Conservation (phyloP, 1,284 basidiomycete species). For the Cutaneotrichosporon cutaneum region DNA sequence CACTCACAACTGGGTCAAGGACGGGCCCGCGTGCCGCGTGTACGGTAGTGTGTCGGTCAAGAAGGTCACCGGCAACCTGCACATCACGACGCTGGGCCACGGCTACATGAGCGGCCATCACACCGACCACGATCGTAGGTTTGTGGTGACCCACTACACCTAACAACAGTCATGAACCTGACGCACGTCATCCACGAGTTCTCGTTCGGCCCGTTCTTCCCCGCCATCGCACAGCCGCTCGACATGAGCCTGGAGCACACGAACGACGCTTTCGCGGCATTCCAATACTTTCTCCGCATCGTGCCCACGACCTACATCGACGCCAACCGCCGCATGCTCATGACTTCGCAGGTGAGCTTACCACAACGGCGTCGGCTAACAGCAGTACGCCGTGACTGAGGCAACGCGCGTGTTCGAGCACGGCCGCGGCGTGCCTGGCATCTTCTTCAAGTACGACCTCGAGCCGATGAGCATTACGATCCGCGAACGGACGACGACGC, state of each 20-base stretch:
- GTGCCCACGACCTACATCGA: conserved; percentile 91
- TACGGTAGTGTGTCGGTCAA: conserved; percentile 83
- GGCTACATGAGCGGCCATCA: conserved; percentile 86
- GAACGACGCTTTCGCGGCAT: conserved; percentile 75
- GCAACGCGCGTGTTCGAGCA: conserved; percentile 77
- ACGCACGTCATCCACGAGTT: conserved; percentile 95
- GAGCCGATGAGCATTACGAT: conserved; percentile 85
- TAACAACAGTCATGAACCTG: conserved; percentile 79
- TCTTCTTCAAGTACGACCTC: conserved; percentile 96
- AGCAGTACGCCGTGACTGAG: conserved; percentile 91
- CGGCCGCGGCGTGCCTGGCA: conserved; percentile 78
- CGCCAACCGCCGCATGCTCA: conserved; percentile 59
- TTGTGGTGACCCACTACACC: background rate
- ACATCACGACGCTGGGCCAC: conserved; percentile 89
- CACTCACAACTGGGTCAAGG: conserved; percentile 66
- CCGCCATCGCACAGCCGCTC: conserved; percentile 89
- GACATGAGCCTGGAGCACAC: conserved; percentile 86
- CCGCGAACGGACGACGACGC: conserved; percentile 76
- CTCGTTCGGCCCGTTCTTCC: conserved; percentile 95
- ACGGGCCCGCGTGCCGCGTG: conserved; percentile 75
- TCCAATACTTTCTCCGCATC: conserved; percentile 92
- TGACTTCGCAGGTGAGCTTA: conserved; percentile 62
- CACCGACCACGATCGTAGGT: conserved; percentile 73
- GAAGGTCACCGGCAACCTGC: conserved; percentile 86
- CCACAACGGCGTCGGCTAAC: conserved; percentile 1